A percentile compares a stretch with the other conserved stretches of the same genome.
Evolutionary conservation across 192 early-diverging fungal genomes (phyloP).

Genomic region (Podila horticola): DNA sequence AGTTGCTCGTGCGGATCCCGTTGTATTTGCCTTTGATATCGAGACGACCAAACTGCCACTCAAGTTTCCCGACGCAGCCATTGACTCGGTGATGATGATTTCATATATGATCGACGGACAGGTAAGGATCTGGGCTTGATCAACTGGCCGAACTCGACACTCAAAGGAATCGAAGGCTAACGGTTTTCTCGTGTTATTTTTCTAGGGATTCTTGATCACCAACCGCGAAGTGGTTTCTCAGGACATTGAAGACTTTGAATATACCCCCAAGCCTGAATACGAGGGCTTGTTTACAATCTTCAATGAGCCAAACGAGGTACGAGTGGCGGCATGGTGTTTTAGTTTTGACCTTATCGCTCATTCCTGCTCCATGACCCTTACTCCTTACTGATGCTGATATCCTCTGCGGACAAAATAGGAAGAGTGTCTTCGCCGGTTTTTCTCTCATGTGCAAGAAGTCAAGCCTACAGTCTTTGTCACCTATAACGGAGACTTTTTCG

Average conservation of each 20-base stretch:
- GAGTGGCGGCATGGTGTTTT: not conserved
- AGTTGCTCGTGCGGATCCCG: constrained; percentile 93
- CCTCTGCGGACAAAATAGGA: constrained; percentile 43
- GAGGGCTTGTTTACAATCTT: constrained; percentile 96
- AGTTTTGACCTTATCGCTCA: not conserved
- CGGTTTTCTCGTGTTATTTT: not conserved
- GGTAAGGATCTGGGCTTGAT: constrained; percentile 54
- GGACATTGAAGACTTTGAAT: constrained; percentile 98
- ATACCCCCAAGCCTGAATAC: constrained; percentile 96
- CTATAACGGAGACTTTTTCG: constrained; percentile 99
- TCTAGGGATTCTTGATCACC: constrained; percentile 94
- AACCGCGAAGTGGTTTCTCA: constrained; percentile 95
- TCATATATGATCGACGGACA: constrained; percentile 99
- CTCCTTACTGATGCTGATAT: not conserved
- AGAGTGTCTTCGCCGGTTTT: constrained; percentile 84
- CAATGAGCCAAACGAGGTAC: constrained; percentile 92
- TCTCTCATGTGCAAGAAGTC: constrained; percentile 87
- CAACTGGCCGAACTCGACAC: not conserved
- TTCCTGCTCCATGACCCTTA: no score
- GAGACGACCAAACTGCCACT: constrained; percentile 98
- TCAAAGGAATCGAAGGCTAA: not conserved
- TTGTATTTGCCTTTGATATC: constrained; percentile 96
- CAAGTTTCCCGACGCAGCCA: constrained; percentile 93
- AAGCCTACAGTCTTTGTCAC: constrained; percentile 92
- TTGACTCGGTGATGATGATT: constrained; percentile 99